These are phyloP conservation scores for Plasmodium vinckei DNA, from an alignment of 169 alveolate genomes.

Conservation along the genomic window DNA sequence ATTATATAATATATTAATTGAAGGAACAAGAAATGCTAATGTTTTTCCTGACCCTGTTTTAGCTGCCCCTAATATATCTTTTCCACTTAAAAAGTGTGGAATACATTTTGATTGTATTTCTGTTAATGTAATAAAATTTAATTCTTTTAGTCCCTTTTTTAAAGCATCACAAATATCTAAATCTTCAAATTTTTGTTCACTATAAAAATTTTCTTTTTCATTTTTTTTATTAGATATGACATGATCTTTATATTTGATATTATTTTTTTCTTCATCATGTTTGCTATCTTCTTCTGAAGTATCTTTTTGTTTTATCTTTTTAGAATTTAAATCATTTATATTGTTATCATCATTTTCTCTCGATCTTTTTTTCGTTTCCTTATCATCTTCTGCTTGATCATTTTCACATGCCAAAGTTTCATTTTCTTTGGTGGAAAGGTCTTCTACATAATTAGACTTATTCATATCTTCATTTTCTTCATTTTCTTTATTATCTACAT, in stretches of 20 bases:
- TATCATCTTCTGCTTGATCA: too few species aligned
- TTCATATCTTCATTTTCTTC: too few species aligned
- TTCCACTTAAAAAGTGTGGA: conserved; percentile 97
- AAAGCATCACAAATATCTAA: conserved; percentile 92
- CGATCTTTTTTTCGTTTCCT: too few species aligned
- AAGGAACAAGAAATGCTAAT: conserved; percentile 98
- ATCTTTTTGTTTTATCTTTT: too few species aligned
- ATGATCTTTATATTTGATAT: background rate
- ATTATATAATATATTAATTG: conserved; percentile 95
- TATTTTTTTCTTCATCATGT: background rate
- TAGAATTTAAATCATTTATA: too few species aligned
- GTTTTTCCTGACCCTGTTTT: conserved; percentile 99
- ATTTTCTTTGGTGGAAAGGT: too few species aligned
- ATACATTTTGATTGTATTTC: conserved; percentile 97
- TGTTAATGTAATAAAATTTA: conserved; percentile 94
- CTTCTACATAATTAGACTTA: too few species aligned
- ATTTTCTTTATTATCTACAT: too few species aligned
- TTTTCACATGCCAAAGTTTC: too few species aligned
- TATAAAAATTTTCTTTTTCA: conserved; percentile 73
- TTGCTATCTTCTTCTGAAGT: background rate
- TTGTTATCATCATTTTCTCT: too few species aligned
- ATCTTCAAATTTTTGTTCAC: conserved; percentile 86
- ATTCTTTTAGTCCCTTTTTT: conserved; percentile 91
- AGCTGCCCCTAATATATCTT: conserved; percentile 98
- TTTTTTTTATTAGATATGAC: background rate